phyloP scores from a whole-genome alignment of 306 rosid genomes.

The Trichosanthes cucumerina region DNA sequence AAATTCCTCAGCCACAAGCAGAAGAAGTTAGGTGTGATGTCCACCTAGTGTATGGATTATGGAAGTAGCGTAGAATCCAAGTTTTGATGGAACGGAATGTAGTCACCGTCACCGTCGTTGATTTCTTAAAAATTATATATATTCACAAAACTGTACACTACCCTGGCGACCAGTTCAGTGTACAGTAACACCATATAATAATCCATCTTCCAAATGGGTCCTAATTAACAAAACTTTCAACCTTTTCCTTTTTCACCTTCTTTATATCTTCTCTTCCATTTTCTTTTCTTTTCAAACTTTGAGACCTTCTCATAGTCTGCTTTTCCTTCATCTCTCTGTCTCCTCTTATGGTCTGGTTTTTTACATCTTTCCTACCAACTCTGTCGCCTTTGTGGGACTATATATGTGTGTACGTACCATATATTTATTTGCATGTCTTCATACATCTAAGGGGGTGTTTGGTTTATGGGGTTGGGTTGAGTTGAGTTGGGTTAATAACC shows the following conservation, averaged over 20 bases:
- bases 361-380: neutral
- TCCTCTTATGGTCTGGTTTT: neutral
- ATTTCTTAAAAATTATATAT: neutral
- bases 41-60: neutral
- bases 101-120: no score
- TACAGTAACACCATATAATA: neutral
- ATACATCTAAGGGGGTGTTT: no score
- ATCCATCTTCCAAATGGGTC: neutral
- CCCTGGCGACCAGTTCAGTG: neutral
- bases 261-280: no score
- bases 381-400: neutral
- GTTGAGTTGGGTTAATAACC: no score
- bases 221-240: neutral
- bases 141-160: neutral
- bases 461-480: no score
- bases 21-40: neutral
- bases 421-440: no score
- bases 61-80: constrained; percentile 13
- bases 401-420: neutral
- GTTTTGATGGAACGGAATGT: neutral
- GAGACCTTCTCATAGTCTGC: neutral
- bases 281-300: neutral
- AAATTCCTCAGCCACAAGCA: constrained; percentile 11
- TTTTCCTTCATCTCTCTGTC: neutral
- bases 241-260: neutral